Conservation (phyloP, 1,284 basidiomycete species). For the Pseudozyma flocculosa region DNA sequence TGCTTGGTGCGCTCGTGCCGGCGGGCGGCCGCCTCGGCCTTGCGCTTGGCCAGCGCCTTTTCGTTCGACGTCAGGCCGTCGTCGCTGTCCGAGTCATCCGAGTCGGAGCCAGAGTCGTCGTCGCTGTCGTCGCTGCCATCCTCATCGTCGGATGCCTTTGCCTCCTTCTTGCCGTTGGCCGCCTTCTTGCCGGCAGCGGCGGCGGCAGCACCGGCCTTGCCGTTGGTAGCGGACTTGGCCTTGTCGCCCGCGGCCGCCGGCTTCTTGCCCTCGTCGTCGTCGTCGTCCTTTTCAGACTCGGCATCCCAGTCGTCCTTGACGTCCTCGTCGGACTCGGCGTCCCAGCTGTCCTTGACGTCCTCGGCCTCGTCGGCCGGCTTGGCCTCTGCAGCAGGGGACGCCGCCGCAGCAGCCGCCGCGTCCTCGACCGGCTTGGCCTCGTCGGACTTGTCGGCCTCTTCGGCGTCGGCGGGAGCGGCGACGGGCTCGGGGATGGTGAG, state of each 20-base stretch:
- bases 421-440: constrained; percentile 4
- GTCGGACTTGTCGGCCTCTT: constrained; percentile 8
- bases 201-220: constrained; percentile 20
- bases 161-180: constrained; percentile 8
- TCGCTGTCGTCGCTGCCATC: constrained; percentile 63
- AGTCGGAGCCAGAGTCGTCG: constrained; percentile 64
- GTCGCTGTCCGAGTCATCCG: constrained; percentile 62
- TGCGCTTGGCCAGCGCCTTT: constrained; percentile 71
- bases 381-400: constrained; percentile 46
- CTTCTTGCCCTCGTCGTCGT: constrained; percentile 14
- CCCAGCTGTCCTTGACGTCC: constrained; percentile 59
- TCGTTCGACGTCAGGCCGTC: constrained; percentile 58
- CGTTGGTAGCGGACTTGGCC: constrained; percentile 22
- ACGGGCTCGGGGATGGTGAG: constrained; percentile 34
- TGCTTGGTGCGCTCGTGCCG: constrained; percentile 79
- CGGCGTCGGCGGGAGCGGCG: constrained; percentile 10
- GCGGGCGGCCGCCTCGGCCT: constrained; percentile 79
- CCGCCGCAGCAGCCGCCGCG: constrained; percentile 4
- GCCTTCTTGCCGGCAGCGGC: constrained; percentile 23
- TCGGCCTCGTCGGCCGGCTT: constrained; percentile 44
- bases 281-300: constrained; percentile 67
- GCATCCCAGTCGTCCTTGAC: constrained; percentile 59
- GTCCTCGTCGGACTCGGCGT: constrained; percentile 58
- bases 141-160: constrained; percentile 16
- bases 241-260: constrained; percentile 49